Conservation (phyloP, 345 rosid genomes). For the Syzygium grande region DNA sequence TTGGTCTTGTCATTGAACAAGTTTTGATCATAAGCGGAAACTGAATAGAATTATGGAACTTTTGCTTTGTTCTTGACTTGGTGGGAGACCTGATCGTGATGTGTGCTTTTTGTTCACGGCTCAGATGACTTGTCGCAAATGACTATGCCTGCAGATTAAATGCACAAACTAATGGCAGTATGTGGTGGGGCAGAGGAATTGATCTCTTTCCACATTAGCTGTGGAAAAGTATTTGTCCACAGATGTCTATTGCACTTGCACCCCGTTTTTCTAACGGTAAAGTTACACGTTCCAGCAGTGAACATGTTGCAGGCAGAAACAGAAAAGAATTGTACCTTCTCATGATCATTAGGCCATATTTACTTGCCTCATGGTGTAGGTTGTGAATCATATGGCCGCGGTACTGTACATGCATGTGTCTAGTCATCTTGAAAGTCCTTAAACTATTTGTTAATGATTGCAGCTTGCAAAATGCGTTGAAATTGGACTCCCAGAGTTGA, state of each 20-base stretch:
- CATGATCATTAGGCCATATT: background rate
- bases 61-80: background rate
- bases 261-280: background rate
- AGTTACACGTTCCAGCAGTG: background rate
- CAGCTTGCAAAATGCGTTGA: slow-evolving; percentile 51
- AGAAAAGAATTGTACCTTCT: background rate
- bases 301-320: background rate
- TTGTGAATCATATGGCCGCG: background rate
- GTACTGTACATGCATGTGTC: background rate
- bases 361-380: background rate
- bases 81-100: background rate
- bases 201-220: background rate
- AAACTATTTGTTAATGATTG: background rate
- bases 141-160: background rate
- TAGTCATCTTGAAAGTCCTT: background rate
- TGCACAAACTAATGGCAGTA: background rate
- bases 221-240: background rate
- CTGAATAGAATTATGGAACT: background rate
- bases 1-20: background rate
- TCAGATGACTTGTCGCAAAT: background rate
- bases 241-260: background rate
- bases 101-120: background rate
- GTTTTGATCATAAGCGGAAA: background rate
- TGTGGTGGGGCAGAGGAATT: background rate
- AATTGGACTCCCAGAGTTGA: slow-evolving; percentile 75